These are phyloP conservation scores for Graphiopsis chlorocephala DNA, from an alignment of 2,329 filamentous ascomycete genomes.

Conservation along the genomic window DNA sequence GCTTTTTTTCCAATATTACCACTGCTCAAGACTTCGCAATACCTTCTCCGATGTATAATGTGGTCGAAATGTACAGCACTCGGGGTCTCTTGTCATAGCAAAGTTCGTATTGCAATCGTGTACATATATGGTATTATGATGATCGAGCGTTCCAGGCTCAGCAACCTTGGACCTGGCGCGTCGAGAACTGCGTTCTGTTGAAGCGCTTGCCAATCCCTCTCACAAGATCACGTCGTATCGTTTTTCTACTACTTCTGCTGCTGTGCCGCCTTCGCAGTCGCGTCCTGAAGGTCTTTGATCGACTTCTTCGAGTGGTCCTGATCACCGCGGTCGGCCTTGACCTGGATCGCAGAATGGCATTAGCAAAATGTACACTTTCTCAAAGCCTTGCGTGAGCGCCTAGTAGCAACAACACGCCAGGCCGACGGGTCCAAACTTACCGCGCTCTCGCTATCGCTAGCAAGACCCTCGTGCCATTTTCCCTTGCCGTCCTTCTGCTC, in stretches of 20 bases:
- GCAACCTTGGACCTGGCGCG: not conserved
- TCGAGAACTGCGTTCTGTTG: not conserved
- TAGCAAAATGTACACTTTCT: not conserved
- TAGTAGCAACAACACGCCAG: not conserved
- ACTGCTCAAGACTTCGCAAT: not conserved
- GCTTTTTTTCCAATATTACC: not conserved
- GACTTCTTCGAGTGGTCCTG: slow-evolving; percentile 28
- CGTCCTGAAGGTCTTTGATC: slow-evolving; percentile 36
- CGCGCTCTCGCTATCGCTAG: slow-evolving; percentile 74
- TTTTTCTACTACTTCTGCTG: slow-evolving; percentile 22
- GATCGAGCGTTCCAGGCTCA: not conserved
- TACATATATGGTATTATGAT: not conserved
- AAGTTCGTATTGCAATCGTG: not conserved
- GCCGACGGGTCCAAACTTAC: slow-evolving; percentile 44
- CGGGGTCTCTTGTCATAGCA: not conserved
- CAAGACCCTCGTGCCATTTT: slow-evolving; percentile 75
- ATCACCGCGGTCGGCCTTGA: slow-evolving; percentile 38
- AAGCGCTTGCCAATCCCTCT: not conserved
- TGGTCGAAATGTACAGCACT: too few relatives aligned
- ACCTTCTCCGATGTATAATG: too few relatives aligned
- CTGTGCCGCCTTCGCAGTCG: slow-evolving; percentile 33
- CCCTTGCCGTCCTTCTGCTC: slow-evolving; percentile 58
- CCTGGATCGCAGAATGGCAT: slow-evolving; percentile 20
- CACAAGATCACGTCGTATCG: not conserved
- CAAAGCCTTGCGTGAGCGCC: not conserved